Evolutionary conservation across 2,329 filamentous ascomycete genomes (phyloP).

Genomic region (Sclerotinia sclerotiorum): DNA sequence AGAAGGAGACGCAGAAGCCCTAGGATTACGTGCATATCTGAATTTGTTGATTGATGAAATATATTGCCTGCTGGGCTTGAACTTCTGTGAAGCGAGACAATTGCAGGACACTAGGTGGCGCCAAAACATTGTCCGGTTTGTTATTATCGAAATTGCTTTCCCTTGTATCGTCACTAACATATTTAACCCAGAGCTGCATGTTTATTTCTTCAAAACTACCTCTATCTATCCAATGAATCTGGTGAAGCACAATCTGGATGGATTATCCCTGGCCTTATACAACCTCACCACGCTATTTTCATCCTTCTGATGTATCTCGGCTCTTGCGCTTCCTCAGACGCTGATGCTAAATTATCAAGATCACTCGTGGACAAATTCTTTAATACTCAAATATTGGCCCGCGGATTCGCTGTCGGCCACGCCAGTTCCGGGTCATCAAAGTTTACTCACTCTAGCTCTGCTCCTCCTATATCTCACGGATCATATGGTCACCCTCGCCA

Average conservation of each 20-base stretch:
- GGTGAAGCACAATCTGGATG: not conserved
- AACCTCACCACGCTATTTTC: slow-evolving; percentile 22
- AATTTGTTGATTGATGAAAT: not conserved
- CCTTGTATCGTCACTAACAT: not conserved
- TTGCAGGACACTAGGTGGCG: not conserved
- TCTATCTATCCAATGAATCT: not conserved
- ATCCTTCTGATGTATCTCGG: slow-evolving; percentile 25
- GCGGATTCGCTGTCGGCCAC: too few relatives aligned
- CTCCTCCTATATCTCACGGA: not conserved
- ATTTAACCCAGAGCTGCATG: slow-evolving; percentile 14
- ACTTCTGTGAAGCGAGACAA: not conserved
- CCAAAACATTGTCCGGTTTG: not conserved
- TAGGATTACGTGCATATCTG: not conserved
- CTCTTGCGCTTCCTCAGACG: slow-evolving; percentile 6
- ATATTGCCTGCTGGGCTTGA: not conserved
- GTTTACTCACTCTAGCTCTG: not conserved
- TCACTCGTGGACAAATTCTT: not conserved
- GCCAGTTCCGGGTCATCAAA: not conserved
- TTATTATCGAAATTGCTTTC: not conserved
- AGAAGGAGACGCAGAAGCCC: not conserved
- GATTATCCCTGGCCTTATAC: slow-evolving; percentile 16
- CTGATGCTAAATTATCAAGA: not conserved
- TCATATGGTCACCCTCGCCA: not conserved
- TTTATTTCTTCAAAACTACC: slow-evolving; percentile 17
- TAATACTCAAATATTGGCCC: not conserved